Base-by-base conservation (phyloP, 805 yeast species). In the Candida parachauliodes region DNA sequence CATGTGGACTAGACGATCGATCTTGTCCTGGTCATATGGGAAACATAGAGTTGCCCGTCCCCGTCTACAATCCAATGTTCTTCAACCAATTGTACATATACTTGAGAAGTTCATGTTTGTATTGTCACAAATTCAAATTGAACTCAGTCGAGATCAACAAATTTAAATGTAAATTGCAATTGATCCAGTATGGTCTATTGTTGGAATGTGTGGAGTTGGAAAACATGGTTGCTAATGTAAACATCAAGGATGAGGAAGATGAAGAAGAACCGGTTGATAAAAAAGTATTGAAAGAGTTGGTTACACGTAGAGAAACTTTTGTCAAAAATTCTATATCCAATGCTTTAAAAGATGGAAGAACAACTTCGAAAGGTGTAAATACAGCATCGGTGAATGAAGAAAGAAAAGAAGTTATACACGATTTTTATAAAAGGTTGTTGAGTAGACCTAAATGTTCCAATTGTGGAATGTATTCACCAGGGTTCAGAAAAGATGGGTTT, bases 11-110 rank as follows among this genome's bases (percentile, higher is more conserved):
- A 45, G 96, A 89, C 58, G 97, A 91, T 50, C 80, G 83, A 55
- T 81, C 78, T 51, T 93, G 99, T 68, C 97, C 97, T 3, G 99
- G 99, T 32, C 99, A 93, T 61, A 88, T 88, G 61, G 99, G 99
- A 44, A 98, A 93, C 61, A 88, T 93, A 46, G 97, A 91, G 59
- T 74, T 93, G 46, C 99, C 99, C 5, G 82, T 88, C 28, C 95
- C 98, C 3, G 94, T 87, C 30, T 93, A 88, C 70, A 91, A 88
- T 58, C 98, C 99, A 14, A 65, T 93, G 50, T 93, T 94, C 55
- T 93, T 94, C 77, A 78, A 80, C 55, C 97, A 91, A 63, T 70
- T 93, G 72, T 93, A 82, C 69, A 76, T 86, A 43, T 79, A 83
- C 51, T 70, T 94, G 55, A 75, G 98, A 58, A 74, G 88, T 31